phyloP scores from a whole-genome alignment of 139 green algal genomes.

The Micractinium conductrix region DNA sequence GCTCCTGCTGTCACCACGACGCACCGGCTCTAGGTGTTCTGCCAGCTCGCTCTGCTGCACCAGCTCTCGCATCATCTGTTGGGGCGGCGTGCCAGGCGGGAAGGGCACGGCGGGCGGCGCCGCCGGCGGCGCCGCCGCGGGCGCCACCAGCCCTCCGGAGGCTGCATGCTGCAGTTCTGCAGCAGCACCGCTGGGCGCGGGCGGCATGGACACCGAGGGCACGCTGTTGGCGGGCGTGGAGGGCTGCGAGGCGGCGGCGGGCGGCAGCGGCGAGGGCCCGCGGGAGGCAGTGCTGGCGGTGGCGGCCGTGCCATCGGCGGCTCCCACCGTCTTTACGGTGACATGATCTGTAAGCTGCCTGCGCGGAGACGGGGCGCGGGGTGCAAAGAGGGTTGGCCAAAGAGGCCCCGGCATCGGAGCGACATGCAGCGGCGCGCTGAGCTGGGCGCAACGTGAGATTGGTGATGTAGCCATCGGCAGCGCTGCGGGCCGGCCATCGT shows the following conservation, averaged over 20 bases:
- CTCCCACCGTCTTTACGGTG: background rate
- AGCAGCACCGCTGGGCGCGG: background rate
- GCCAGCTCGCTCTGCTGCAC: background rate
- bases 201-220: no score
- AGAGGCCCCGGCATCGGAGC: background rate
- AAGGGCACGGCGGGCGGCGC: constrained; percentile 2
- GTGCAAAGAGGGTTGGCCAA: background rate
- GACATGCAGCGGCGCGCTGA: background rate
- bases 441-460: no score
- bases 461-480: no score
- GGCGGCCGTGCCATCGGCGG: background rate
- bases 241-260: background rate
- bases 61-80: constrained; percentile 8
- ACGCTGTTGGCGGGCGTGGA: background rate
- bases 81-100: background rate
- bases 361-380: background rate
- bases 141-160: background rate
- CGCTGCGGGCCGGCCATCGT: no score
- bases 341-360: constrained; percentile 44
- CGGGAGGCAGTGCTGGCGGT: background rate
- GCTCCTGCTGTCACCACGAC: background rate
- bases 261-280: background rate
- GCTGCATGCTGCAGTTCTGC: background rate
- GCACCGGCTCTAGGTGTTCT: constrained; percentile 18
- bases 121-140: background rate